Percentiles rank a stretch among this genome's conserved stretches.
These are phyloP conservation scores for Takashimella tepidaria DNA, from an alignment of 1,284 basidiomycete species.

Conservation along the genomic window DNA sequence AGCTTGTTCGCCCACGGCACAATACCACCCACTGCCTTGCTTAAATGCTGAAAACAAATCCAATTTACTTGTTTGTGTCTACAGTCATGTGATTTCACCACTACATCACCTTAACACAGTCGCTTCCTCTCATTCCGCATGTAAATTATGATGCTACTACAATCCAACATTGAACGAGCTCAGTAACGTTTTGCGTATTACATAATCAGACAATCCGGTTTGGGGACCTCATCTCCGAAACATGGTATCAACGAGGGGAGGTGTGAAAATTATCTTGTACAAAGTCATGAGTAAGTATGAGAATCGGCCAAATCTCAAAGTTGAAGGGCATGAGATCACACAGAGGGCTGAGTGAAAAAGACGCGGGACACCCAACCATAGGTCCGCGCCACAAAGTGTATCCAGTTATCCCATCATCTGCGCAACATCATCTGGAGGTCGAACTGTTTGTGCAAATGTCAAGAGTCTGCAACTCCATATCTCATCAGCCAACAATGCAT, in stretches of 20 bases:
- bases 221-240: no score
- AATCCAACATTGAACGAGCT: no score
- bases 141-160: no score
- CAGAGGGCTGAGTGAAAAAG: no score
- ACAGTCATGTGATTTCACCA: not conserved
- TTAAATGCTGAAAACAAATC: not conserved
- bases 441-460: slow-evolving; percentile 91
- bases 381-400: no score
- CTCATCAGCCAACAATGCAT: not conserved
- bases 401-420: slow-evolving; percentile 95
- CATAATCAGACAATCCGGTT: not conserved
- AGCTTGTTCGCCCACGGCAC: not conserved
- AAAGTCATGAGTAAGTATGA: no score
- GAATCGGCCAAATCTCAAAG: no score
- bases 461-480: slow-evolving; percentile 62
- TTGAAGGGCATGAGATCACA: no score
- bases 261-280: no score
- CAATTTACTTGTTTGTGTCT: not conserved
- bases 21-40: not conserved
- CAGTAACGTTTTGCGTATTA: slow-evolving; percentile 5
- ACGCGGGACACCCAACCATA: no score
- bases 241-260: no score
- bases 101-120: not conserved
- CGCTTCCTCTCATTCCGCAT: no score
- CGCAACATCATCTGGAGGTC: slow-evolving; percentile 82